Conservation (phyloP, 805 yeast genomes). For the Candida quercuum region DNA sequence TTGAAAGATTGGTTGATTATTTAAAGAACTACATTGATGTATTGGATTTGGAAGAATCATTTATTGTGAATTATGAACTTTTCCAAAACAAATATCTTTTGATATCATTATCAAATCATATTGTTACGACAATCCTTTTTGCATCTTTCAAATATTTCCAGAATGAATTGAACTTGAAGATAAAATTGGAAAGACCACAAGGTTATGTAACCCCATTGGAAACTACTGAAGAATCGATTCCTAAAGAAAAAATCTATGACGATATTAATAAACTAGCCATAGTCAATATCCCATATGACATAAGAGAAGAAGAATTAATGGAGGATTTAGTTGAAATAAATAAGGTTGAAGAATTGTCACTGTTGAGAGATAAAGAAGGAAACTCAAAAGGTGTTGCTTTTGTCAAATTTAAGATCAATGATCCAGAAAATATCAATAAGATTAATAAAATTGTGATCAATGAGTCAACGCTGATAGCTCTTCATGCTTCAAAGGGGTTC, state of each 20-base stretch:
- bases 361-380: constrained; percentile 42
- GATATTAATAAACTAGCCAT: constrained; percentile 31
- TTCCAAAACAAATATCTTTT: constrained; percentile 34
- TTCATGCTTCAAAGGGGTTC: constrained; percentile 33
- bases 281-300: constrained; percentile 36
- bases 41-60: constrained; percentile 37
- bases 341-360: constrained; percentile 32
- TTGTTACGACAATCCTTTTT: constrained; percentile 49
- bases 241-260: constrained; percentile 15
- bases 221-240: constrained; percentile 22
- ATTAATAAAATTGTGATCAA: constrained; percentile 32
- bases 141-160: constrained; percentile 36
- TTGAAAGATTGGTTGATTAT: constrained; percentile 36
- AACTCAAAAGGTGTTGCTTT: constrained; percentile 57
- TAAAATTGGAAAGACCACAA: constrained; percentile 38
- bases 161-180: constrained; percentile 24
- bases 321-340: constrained; percentile 39
- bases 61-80: constrained; percentile 29
- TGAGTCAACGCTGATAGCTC: constrained; percentile 30
- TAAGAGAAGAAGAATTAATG: constrained; percentile 37
- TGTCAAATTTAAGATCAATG: constrained; percentile 32
- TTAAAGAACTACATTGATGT: constrained; percentile 40
- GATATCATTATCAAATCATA: constrained; percentile 45
- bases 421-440: constrained; percentile 14
- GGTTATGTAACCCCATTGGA: constrained; percentile 35